Percentiles rank a stretch among this genome's conserved stretches.
Evolutionary conservation across 805 yeast species (phyloP).

Genomic region (Barnettozyma siamensis): DNA sequence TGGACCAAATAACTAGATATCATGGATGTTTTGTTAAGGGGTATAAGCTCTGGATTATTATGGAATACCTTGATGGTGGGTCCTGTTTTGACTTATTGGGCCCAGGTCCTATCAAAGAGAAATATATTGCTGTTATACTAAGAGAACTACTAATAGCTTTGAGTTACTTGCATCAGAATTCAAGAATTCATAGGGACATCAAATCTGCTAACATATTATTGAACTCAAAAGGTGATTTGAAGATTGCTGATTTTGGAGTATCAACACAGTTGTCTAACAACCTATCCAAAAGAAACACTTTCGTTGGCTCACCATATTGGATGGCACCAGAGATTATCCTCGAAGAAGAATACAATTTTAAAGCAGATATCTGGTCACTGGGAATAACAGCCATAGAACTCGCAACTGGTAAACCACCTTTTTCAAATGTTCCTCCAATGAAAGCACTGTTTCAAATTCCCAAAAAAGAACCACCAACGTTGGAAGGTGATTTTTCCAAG

Average conservation of each 20-base stretch:
- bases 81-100: slow-evolving; percentile 67
- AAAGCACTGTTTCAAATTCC: slow-evolving; percentile 33
- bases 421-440: slow-evolving; percentile 57
- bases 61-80: slow-evolving; percentile 98
- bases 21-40: slow-evolving; percentile 84
- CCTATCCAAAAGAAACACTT: slow-evolving; percentile 56
- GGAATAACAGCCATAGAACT: slow-evolving; percentile 93
- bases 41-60: slow-evolving; percentile 92
- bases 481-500: slow-evolving; percentile 76
- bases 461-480: slow-evolving; percentile 79
- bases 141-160: slow-evolving; percentile 76
- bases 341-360: slow-evolving; percentile 80
- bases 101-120: slow-evolving; percentile 88
- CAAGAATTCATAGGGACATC: slow-evolving; percentile 86
- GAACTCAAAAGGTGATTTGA: slow-evolving; percentile 66
- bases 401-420: slow-evolving; percentile 97
- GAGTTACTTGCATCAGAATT: slow-evolving; percentile 63
- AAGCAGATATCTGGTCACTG: slow-evolving; percentile 96
- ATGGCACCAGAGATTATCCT: slow-evolving; percentile 98
- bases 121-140: slow-evolving; percentile 67
- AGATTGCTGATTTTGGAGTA: slow-evolving; percentile 94
- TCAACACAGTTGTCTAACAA: slow-evolving; percentile 76
- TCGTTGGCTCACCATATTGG: slow-evolving; percentile 90
- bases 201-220: slow-evolving; percentile 88
- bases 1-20: slow-evolving; percentile 82